Percentiles rank a stretch among this genome's conserved stretches.
Evolutionary conservation across 495 filamentous ascomycete genomes (phyloP).

Genomic region (Aspergillus wentii): DNA sequence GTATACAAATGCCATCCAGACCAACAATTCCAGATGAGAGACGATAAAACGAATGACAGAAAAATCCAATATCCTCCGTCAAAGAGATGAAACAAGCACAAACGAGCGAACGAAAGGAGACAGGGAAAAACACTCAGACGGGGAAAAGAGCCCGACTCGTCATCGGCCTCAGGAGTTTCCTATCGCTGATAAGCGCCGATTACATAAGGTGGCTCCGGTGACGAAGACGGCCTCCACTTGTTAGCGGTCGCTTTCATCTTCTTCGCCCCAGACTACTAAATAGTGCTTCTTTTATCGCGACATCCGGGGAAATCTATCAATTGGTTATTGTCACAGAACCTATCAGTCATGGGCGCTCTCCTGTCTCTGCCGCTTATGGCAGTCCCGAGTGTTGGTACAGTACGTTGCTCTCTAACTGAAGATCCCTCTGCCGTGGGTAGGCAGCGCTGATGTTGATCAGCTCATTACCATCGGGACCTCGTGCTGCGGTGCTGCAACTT

Average conservation of each 20-base stretch:
- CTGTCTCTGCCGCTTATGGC: conserved; percentile 86
- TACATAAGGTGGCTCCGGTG: no score
- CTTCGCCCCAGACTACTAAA: no score
- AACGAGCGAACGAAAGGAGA: conserved; percentile 1
- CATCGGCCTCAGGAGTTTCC: no score
- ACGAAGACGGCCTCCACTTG: no score
- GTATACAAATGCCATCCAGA: conserved; percentile 71
- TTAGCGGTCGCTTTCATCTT: conserved; percentile 4
- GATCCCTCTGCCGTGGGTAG: neutral
- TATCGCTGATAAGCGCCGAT: no score
- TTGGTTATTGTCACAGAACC: no score
- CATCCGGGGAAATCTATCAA: no score
- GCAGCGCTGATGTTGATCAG: conserved; percentile 42
- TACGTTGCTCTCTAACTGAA: no score
- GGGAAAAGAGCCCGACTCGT: no score
- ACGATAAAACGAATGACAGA: no score
- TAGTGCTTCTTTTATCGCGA: no score
- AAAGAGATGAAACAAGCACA: neutral
- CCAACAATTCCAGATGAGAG: conserved; percentile 57
- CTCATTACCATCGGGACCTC: conserved; percentile 71
- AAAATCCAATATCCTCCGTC: no score
- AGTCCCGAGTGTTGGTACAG: conserved; percentile 78
- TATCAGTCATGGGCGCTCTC: conserved; percentile 77
- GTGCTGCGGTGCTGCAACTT: conserved; percentile 93
- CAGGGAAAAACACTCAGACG: neutral